Evolutionary conservation across 2,329 filamentous ascomycete species (phyloP), one percentile per base, ranked within the genome.

Genomic region (Bertia moriformis): DNA sequence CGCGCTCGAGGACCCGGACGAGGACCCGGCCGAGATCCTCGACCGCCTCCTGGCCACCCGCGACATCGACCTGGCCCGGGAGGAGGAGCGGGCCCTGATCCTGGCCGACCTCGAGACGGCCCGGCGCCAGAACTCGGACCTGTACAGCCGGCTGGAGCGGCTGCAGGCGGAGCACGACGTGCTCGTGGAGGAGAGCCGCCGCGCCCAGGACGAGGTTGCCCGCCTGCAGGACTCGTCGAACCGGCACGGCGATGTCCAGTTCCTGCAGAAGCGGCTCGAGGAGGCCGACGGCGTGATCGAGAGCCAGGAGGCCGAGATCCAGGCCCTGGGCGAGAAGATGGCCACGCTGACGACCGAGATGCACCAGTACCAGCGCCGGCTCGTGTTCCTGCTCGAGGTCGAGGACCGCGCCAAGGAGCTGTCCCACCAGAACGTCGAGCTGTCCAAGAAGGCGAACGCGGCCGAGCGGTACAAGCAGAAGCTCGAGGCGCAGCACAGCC

Each of bases 231-330:
- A 27, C 7, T 27, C 22, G 7, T 7, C 7, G 7, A 27, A 7
- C 7, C n/a, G n/a, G n/a, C n/a, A n/a, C n/a, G n/a, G n/a, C n/a
- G 71, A 60, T 51, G 67, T 60, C 17, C 63, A 67, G 40, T 59
- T 67, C 38, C 66, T 74, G 44, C 62, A 63, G 56, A 57, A 66
- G 43, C 59, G 81, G 47, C 69, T 71, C 30, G 74, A 85, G 48
- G 76, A 82, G 49, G 78, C 84, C 53, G 69, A 79, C 42, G n/a
- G n/a, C n/a, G 63, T 85, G 38, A 87, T 88, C 50, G 74, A 76
- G 29, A 70, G 66, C 18, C 72, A 85, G 47, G 83, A 88, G 53
- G 67, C 69, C 15, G 71, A 83, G 47, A 58, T 79, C 10, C 71
- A 81, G 41, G 63, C 68, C 20, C 56, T 67, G 43, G 19, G n/a